Base-by-base conservation (phyloP, 352 stramenopile species). In the Phytophthora kernoviae region DNA sequence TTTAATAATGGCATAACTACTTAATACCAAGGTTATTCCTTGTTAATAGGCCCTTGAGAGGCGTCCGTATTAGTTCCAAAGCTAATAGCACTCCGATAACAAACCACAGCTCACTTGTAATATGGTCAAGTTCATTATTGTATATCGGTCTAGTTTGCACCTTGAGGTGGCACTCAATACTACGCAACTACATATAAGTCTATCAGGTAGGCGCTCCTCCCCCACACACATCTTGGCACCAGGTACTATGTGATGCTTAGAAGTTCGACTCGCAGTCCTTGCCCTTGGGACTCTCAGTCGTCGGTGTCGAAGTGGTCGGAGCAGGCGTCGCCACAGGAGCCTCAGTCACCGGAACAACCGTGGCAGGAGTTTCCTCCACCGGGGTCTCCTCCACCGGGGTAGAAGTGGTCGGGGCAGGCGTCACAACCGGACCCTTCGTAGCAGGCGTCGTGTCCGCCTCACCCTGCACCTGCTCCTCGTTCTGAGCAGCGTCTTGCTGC, bases 71-170 rank as follows among this genome's bases (percentile, higher is more conserved):
- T n/a, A n/a, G n/a, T n/a, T n/a, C n/a, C n/a, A n/a, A n/a, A n/a
- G n/a, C n/a, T n/a, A n/a, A n/a, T n/a, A n/a, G n/a, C n/a, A n/a
- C n/a, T n/a, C n/a, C n/a, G n/a, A n/a, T n/a, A n/a, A n/a, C n/a
- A n/a, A 30, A 30, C 3, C 24, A 30, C 3, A 30, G 24, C 6
- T 30, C 6, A 6, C 3, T 30, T 30, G 24, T 30, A 22, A 17
- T 46, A 22, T 20, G 34, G 15, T 65, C 50, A 65, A 65, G 42
- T 66, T 65, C 58, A 60, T 66, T 61, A 66, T 66, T 66, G 50
- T 66, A 61, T 46, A 55, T 37, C 14, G 34, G 49, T 66, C 20
- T 66, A 66, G 30, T 65, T 26, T 60, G 49, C 58, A 60, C 26
- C 43, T 65, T 60, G 49, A 60, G 42, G 48, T 60, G 22, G 5